These are phyloP conservation scores for Aureobasidium lini DNA, from an alignment of 2,329 filamentous ascomycete genomes.

Conservation along the genomic window DNA sequence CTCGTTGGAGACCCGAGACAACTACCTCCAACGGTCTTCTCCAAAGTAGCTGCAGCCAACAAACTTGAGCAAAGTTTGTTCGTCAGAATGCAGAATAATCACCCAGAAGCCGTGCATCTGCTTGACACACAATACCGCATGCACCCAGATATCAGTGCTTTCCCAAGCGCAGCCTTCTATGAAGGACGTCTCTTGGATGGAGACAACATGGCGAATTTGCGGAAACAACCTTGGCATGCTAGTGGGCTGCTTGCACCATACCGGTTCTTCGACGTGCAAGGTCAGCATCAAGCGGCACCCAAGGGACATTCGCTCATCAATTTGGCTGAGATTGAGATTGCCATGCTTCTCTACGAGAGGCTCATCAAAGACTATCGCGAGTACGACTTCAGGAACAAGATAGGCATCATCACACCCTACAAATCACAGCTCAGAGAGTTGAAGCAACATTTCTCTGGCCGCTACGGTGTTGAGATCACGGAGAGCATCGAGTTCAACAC, in stretches of 20 bases:
- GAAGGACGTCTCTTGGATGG: slow-evolving; percentile 82
- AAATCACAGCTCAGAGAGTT: slow-evolving; percentile 84
- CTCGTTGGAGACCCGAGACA: slow-evolving; percentile 97
- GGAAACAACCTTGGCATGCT: slow-evolving; percentile 76
- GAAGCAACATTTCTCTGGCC: slow-evolving; percentile 62
- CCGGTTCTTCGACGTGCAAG: slow-evolving; percentile 93
- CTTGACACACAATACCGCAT: slow-evolving; percentile 98
- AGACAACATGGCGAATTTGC: slow-evolving; percentile 67
- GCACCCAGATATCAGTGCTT: slow-evolving; percentile 92
- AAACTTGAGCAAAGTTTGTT: slow-evolving; percentile 98
- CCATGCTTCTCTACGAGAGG: slow-evolving; percentile 75
- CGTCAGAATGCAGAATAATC: slow-evolving; percentile 93
- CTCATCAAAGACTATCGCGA: slow-evolving; percentile 63
- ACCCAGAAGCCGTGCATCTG: slow-evolving; percentile 79
- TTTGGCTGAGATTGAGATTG: slow-evolving; percentile 74
- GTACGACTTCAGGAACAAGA: slow-evolving; percentile 69
- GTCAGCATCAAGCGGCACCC: slow-evolving; percentile 71
- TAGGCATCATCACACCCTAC: slow-evolving; percentile 97
- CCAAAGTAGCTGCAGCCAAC: slow-evolving; percentile 82
- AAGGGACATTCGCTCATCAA: slow-evolving; percentile 89
- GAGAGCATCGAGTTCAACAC: slow-evolving; percentile 94
- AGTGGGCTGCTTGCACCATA: slow-evolving; percentile 80
- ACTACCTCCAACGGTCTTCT: slow-evolving; percentile 89
- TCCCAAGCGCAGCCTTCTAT: slow-evolving; percentile 89
- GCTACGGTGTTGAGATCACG: slow-evolving; percentile 67